phyloP scores from a whole-genome alignment of 495 filamentous ascomycete species.

The Apodospora peruviana region DNA sequence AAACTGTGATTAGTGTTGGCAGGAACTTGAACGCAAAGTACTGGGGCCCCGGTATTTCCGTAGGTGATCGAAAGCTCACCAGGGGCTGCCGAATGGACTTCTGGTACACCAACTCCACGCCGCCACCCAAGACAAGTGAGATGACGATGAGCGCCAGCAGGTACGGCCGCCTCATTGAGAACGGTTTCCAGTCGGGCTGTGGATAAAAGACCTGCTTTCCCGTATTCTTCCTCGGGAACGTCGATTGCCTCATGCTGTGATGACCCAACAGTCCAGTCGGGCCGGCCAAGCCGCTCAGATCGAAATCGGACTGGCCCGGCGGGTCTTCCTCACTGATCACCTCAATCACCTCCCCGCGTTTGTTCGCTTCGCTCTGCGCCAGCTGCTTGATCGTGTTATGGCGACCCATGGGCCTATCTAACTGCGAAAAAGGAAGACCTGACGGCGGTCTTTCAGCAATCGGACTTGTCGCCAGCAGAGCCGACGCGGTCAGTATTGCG shows the following conservation, averaged over 20 bases:
- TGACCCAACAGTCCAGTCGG: constrained; percentile 9
- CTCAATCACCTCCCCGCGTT: constrained; percentile 45
- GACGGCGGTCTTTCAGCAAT: constrained; percentile 25
- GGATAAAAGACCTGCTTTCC: constrained; percentile 47
- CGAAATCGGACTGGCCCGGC: constrained; percentile 21
- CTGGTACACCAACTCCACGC: constrained; percentile 58
- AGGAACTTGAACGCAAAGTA: constrained; percentile 72
- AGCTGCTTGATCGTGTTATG: constrained; percentile 33
- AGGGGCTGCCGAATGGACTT: constrained; percentile 41
- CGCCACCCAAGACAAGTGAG: constrained; percentile 48
- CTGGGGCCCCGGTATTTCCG: constrained; percentile 41
- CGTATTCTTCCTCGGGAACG: constrained; percentile 18
- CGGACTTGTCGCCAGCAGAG: constrained; percentile 33
- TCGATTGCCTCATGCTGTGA: constrained; percentile 19
- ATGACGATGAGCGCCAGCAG: constrained; percentile 48
- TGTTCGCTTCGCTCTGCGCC: constrained; percentile 47
- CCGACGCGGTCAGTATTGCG: constrained; percentile 31
- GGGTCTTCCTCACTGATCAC: constrained; percentile 41
- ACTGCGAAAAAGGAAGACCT: constrained; percentile 29
- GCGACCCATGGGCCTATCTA: constrained; percentile 3
- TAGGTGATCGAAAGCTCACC: constrained; percentile 45
- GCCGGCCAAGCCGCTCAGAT: constrained; percentile 39
- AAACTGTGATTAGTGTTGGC: constrained; percentile 61
- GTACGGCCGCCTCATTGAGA: constrained; percentile 64
- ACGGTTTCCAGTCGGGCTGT: constrained; percentile 66